Conservation (phyloP, 1,284 basidiomycete species). For the Leccinum pachyderme region DNA sequence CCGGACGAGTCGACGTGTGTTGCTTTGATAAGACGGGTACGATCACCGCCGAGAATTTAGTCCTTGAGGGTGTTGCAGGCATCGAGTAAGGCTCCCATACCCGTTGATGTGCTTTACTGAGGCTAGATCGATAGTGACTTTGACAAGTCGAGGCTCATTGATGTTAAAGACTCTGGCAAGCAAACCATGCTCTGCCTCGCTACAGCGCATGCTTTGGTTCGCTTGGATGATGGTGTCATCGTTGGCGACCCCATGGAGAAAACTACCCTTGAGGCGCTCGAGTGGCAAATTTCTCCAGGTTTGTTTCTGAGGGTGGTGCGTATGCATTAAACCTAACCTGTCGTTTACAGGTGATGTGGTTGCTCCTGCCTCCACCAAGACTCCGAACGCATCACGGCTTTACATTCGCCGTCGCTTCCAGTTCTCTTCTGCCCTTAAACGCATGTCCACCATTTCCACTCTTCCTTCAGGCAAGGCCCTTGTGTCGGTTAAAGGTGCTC, state of each 20-base stretch:
- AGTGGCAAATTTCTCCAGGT: slow-evolving; percentile 87
- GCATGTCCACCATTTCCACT: slow-evolving; percentile 89
- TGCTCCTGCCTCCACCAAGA: slow-evolving; percentile 51
- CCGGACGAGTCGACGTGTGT: slow-evolving; percentile 92
- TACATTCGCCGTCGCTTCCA: slow-evolving; percentile 88
- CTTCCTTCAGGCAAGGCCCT: slow-evolving; percentile 61
- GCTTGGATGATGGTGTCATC: slow-evolving; percentile 87
- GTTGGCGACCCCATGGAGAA: slow-evolving; percentile 99
- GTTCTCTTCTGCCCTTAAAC: slow-evolving; percentile 92
- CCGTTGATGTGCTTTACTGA: not conserved
- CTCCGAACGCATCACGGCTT: slow-evolving; percentile 58
- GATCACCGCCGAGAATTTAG: slow-evolving; percentile 93
- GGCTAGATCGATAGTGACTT: slow-evolving; percentile 40
- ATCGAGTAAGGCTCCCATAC: slow-evolving; percentile 60
- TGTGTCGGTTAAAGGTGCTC: slow-evolving; percentile 88
- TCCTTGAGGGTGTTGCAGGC: slow-evolving; percentile 88
- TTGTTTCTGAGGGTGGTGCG: slow-evolving; percentile 12
- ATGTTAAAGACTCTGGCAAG: slow-evolving; percentile 73
- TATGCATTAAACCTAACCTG: not conserved
- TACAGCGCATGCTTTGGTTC: slow-evolving; percentile 92
- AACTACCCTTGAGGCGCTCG: slow-evolving; percentile 88
- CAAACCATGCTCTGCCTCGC: slow-evolving; percentile 90
- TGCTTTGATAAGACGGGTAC: slow-evolving; percentile 99
- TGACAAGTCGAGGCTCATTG: slow-evolving; percentile 67
- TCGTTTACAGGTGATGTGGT: slow-evolving; percentile 59